These are phyloP conservation scores for Rhizophlyctis rosea DNA, from an alignment of 192 early-diverging fungal species.

Conservation along the genomic window DNA sequence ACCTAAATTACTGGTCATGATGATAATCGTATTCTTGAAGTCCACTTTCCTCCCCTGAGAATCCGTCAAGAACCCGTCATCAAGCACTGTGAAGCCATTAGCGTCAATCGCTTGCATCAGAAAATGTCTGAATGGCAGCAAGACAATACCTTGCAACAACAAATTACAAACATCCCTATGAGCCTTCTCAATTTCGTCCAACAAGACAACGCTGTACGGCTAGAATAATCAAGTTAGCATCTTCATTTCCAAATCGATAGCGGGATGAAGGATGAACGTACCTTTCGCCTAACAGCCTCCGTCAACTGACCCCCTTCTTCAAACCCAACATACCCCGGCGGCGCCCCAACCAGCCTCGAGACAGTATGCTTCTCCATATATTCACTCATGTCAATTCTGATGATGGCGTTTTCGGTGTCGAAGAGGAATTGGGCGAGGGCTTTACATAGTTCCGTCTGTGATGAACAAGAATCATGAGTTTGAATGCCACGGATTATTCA, in stretches of 20 bases:
- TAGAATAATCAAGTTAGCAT: not conserved
- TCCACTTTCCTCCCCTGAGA: constrained; percentile 79
- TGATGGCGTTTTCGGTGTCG: constrained; percentile 85
- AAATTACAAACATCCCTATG: constrained; percentile 76
- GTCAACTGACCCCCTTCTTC: constrained; percentile 90
- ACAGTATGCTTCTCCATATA: constrained; percentile 82
- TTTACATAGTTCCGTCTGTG: constrained; percentile 58
- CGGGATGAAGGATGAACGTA: constrained; percentile 24
- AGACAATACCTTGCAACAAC: constrained; percentile 59
- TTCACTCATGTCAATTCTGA: constrained; percentile 90
- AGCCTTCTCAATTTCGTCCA: constrained; percentile 94
- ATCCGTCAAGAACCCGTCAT: constrained; percentile 85
- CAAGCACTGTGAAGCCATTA: constrained; percentile 50
- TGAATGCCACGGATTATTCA: not conserved
- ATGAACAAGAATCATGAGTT: too few species aligned
- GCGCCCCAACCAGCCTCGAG: constrained; percentile 79
- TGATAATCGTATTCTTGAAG: constrained; percentile 85
- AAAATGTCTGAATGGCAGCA: constrained; percentile 43
- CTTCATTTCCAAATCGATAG: not conserved
- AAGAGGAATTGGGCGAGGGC: constrained; percentile 66
- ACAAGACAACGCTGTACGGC: constrained; percentile 81
- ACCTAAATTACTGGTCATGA: constrained; percentile 80
- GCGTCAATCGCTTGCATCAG: not conserved
- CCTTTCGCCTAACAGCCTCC: constrained; percentile 72
- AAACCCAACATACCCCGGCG: constrained; percentile 89